phyloP scores from a whole-genome alignment of 1,139 yeast species.

The Suhomyces bribrorum region DNA sequence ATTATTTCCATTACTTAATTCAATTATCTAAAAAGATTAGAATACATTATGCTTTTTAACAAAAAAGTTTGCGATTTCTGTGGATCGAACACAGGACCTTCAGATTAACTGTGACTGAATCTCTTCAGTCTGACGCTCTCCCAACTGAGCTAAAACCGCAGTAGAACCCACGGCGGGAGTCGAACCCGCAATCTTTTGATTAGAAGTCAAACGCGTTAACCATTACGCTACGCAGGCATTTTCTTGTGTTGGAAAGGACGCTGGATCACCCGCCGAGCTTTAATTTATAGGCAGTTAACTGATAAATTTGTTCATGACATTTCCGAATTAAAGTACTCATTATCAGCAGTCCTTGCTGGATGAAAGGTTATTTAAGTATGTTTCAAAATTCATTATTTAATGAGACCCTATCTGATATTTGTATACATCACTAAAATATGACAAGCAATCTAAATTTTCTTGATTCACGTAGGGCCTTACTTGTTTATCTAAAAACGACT shows the following conservation, averaged over 20 bases:
- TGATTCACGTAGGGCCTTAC: too few relatives aligned
- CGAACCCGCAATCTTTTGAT: conserved; percentile 21
- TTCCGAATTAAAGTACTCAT: too few relatives aligned
- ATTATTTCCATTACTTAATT: neutral
- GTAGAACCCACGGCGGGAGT: conserved; percentile 20
- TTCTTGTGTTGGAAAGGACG: neutral
- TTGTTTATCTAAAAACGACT: too few relatives aligned
- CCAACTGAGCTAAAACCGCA: conserved; percentile 73
- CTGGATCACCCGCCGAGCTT: neutral
- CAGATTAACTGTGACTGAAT: conserved; percentile 44
- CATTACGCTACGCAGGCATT: conserved; percentile 20
- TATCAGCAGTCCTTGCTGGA: neutral
- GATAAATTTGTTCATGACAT: neutral
- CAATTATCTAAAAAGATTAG: neutral
- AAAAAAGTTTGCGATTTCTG: conserved; percentile 25
- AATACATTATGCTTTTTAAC: too few relatives aligned
- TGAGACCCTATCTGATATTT: too few relatives aligned
- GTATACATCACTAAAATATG: too few relatives aligned
- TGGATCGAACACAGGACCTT: conserved; percentile 62
- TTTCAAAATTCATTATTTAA: too few relatives aligned
- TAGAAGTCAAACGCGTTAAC: conserved; percentile 21
- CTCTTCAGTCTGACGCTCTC: conserved; percentile 88
- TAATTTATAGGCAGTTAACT: too few relatives aligned
- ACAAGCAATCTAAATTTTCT: too few relatives aligned
- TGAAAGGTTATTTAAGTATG: too few relatives aligned